A percentile compares a stretch with the other conserved stretches of the same genome.
These are phyloP conservation scores for Candida germanica DNA, from an alignment of 805 yeast species.

Conservation along the genomic window DNA sequence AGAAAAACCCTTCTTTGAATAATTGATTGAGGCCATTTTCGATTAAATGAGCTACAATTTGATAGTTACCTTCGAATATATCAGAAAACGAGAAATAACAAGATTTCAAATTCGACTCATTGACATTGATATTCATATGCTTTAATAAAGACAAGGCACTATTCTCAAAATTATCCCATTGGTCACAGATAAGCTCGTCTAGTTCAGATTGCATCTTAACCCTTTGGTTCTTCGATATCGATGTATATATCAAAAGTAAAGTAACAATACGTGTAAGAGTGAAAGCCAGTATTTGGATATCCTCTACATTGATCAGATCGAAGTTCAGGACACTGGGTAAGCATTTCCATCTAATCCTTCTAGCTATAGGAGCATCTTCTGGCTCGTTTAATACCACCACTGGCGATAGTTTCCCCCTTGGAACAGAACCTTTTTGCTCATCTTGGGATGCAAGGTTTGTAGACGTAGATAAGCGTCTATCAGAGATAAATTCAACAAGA, in stretches of 20 bases:
- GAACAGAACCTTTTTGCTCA: background rate
- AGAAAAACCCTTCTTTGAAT: slow-evolving; percentile 31
- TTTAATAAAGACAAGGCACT: slow-evolving; percentile 46
- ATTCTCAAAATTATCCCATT: slow-evolving; percentile 43
- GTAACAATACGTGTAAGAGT: slow-evolving; percentile 46
- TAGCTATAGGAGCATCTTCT: slow-evolving; percentile 22
- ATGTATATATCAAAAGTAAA: slow-evolving; percentile 45
- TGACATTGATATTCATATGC: slow-evolving; percentile 44
- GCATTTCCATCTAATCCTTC: slow-evolving; percentile 9
- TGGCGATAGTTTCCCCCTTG: background rate
- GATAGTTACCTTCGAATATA: slow-evolving; percentile 10
- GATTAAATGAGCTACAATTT: slow-evolving; percentile 9
- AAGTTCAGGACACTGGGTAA: slow-evolving; percentile 18
- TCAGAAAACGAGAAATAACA: slow-evolving; percentile 15
- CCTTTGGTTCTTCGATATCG: slow-evolving; percentile 24
- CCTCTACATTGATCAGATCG: slow-evolving; percentile 42
- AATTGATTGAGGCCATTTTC: slow-evolving; percentile 17
- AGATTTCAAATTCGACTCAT: slow-evolving; percentile 5
- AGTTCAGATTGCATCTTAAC: slow-evolving; percentile 29
- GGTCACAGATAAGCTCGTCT: slow-evolving; percentile 16
- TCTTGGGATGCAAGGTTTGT: background rate
- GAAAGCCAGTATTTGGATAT: slow-evolving; percentile 35
- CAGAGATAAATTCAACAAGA: slow-evolving; percentile 1
- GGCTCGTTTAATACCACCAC: slow-evolving; percentile 4
- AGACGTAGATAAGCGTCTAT: slow-evolving; percentile 1